Percentiles rank a stretch among this genome's conserved stretches.
Conservation (phyloP, 805 yeast species). For the Metschnikowia similis region DNA sequence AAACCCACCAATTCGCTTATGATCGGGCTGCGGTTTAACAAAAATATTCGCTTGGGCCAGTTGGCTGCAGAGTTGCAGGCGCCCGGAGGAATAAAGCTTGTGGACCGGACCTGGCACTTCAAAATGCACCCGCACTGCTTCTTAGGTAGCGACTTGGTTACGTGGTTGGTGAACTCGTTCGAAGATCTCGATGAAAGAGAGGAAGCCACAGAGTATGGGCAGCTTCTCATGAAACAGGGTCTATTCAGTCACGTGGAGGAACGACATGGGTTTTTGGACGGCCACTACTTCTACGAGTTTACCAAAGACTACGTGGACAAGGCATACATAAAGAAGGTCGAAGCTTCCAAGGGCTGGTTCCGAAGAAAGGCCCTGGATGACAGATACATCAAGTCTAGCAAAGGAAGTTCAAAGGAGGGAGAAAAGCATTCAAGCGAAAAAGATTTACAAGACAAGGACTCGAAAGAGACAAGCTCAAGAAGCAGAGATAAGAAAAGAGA, state of each 20-base stretch:
- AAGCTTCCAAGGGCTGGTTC: constrained; percentile 27
- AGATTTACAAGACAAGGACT: neutral
- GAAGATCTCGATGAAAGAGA: constrained; percentile 78
- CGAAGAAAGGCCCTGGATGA: constrained; percentile 9
- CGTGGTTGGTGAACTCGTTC: constrained; percentile 77
- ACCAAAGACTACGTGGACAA: constrained; percentile 49
- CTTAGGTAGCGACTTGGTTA: constrained; percentile 78
- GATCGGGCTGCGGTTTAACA: constrained; percentile 41
- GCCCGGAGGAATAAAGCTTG: constrained; percentile 58
- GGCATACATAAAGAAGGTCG: constrained; percentile 19
- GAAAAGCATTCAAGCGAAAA: neutral
- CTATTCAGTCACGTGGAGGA: constrained; percentile 77
- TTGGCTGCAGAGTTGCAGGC: constrained; percentile 65
- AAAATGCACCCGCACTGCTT: constrained; percentile 72
- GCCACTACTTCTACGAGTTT: constrained; percentile 84
- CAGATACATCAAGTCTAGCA: constrained; percentile 1
- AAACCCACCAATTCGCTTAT: constrained; percentile 27
- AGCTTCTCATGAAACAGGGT: constrained; percentile 64
- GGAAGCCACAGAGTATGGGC: constrained; percentile 80
- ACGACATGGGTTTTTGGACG: constrained; percentile 83
- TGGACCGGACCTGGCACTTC: constrained; percentile 90
- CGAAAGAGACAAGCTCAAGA: neutral
- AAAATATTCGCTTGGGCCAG: constrained; percentile 45
- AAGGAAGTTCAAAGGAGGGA: neutral
- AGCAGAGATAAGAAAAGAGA: neutral